Base-by-base conservation (phyloP, 23 red algal species). In the Gracilariopsis chorda region DNA sequence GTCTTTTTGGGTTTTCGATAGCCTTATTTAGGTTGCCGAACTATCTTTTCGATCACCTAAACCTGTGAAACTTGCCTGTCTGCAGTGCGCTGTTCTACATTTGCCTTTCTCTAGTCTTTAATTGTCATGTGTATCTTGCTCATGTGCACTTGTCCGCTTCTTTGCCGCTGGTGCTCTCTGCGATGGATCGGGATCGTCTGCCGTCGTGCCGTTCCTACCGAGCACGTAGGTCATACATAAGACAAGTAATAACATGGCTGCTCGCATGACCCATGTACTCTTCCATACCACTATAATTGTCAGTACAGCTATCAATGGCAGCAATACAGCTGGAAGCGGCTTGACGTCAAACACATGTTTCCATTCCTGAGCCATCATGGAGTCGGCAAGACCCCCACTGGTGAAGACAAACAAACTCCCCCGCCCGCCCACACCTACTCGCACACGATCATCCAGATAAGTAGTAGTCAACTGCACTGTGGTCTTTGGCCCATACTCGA, bases 321-420 rank as follows among this genome's bases (percentile, higher is more conserved):
- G 40, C 49, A 64, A 8, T 3, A n/a, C 44, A 37, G 69, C 51
- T 2, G 86, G 69, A 0, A 41, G 25, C 43, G 72, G 51, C 5
- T 27, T 78, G 3, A 49, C 86, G 20, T 67, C 43, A 34, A 90
- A 75, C 0, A 90, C 78, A n/a, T 51, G 0, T 24, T 77, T 59
- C 86, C 86, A 90, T 24, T 90, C 65, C 48, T 90, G 47, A 27
- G 86, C 65, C 34, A 34, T 2, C 1, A 20, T 12, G 16, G 39
- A 45, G 0, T 63, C 43, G 0, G 49, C 72, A 1, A 29, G 13
- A 25, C 45, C 45, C 30, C 36, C 70, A 0, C 49, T 63, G 0
- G 47, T 55, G 45, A 90, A 90, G 23, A 79, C 72, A 90, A 90
- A 90, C 48, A 63, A 0, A 37, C 86, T 90, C 0, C 70, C 70